A percentile compares a stretch with the other conserved stretches of the same genome.
Evolutionary conservation across 345 rosid species (phyloP).

Genomic region (Arabis alpina): DNA sequence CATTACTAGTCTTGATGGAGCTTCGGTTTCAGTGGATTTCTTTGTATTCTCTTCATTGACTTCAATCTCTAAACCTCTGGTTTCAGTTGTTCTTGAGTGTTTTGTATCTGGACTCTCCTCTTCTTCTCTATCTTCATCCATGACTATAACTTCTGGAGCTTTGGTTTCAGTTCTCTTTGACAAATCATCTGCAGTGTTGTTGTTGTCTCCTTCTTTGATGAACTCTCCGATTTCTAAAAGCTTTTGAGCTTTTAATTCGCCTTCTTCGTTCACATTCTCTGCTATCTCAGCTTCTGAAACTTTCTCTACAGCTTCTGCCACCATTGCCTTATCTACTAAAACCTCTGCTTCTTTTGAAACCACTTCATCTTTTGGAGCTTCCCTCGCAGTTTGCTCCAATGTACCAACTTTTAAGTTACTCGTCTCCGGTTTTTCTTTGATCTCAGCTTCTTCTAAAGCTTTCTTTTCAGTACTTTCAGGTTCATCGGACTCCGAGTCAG

Average conservation of each 20-base stretch:
- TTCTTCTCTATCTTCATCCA: constrained; percentile 36
- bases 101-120: constrained; percentile 20
- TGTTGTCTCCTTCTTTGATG: constrained; percentile 35
- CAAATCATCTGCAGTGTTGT: constrained; percentile 29
- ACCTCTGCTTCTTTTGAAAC: constrained; percentile 27
- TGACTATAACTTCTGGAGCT: constrained; percentile 44
- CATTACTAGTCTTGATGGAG: constrained; percentile 14
- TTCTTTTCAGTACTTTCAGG: constrained; percentile 22
- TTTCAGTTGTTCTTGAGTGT: constrained; percentile 27
- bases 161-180: constrained; percentile 44
- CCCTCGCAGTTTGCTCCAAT: constrained; percentile 19
- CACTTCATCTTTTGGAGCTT: constrained; percentile 3
- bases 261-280: constrained; percentile 35
- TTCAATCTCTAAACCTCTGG: constrained; percentile 28
- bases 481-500: constrained; percentile 9
- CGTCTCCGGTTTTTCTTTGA: constrained; percentile 22
- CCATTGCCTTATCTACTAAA: constrained; percentile 9
- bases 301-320: constrained; percentile 27
- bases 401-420: constrained; percentile 12
- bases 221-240: constrained; percentile 35
- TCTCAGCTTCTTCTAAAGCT: constrained; percentile 34
- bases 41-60: constrained; percentile 23
- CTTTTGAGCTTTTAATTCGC: constrained; percentile 37
- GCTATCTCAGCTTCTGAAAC: constrained; percentile 42
- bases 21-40: constrained; percentile 27